Base-by-base conservation (phyloP, 176 grass and related monocot species). In the Bothriochloa decipiens region DNA sequence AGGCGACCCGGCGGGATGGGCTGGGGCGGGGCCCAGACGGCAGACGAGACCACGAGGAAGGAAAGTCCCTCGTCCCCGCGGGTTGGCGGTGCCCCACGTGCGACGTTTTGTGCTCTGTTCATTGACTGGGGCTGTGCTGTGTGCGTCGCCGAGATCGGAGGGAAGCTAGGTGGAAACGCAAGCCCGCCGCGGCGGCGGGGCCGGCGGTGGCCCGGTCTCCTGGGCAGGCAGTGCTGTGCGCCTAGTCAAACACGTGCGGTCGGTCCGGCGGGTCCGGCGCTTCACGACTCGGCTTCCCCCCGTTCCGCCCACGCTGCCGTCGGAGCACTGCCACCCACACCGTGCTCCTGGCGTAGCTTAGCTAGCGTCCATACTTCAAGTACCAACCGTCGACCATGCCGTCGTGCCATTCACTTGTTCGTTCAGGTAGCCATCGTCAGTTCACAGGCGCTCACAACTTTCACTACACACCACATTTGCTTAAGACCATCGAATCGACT, bases 101-200 rank as follows among this genome's bases (percentile, higher is more conserved):
- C 65, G 65, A 53, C 77, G 57, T 17, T 63, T 5, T 12, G 18
- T 22, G 66, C 32, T 3, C 16, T 36, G 35, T 67, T 36, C 29
- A 36, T 33, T 20, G 7, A 52, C 49, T 50, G 15, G 5, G 15
- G 15, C 13, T 49, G 46, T 17, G 16, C 4, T 32, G 29, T 32
- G 50, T 6, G 17, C 50, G 7, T 53, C 4, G 28, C 14, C 7
- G n/a, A n/a, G n/a, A n/a, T 1, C 36, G n/a, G 61, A 16, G 6
- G 82, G 88, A 86, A 90, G 88, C 37, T 14, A 28, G 8, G 84
- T 90, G 88, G 84, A 90, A 90, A 90, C 80, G 84, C 60, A 57
- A 66, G 18, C 3, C 40, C 58, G 3, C 53, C 57, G 67, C 58
- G 84, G 88, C 79, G 88, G 78, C 62, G 41, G 23, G 43, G 67